These are phyloP conservation scores for Xylaria sp. DNA, from an alignment of 495 filamentous ascomycete species.

Conservation along the genomic window DNA sequence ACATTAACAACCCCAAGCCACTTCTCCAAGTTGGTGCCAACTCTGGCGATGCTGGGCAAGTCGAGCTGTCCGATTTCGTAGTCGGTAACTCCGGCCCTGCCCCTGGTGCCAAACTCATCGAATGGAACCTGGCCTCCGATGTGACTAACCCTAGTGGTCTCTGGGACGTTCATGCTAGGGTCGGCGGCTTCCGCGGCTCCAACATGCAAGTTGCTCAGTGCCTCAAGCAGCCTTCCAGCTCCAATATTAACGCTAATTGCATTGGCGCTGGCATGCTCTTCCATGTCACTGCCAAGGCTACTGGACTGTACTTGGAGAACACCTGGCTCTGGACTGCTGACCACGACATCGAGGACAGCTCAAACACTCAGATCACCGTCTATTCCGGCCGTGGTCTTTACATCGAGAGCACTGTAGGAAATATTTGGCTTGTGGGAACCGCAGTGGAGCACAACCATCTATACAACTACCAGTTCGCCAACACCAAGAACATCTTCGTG, in stretches of 20 bases:
- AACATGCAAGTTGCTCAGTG: conserved; percentile 77
- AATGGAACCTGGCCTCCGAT: conserved; percentile 69
- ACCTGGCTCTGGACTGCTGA: conserved; percentile 94
- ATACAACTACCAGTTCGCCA: conserved; percentile 81
- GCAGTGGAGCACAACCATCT: conserved; percentile 77
- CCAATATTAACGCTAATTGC: conserved; percentile 60
- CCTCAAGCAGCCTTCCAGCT: conserved; percentile 64
- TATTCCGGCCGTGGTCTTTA: conserved; percentile 72
- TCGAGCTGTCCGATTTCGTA: conserved; percentile 82
- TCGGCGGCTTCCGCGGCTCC: conserved; percentile 82
- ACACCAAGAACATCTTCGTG: conserved; percentile 72
- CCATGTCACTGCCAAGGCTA: conserved; percentile 73
- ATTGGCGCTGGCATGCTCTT: conserved; percentile 81
- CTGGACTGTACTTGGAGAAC: conserved; percentile 82
- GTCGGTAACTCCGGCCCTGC: conserved; percentile 73
- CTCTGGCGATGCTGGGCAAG: conserved; percentile 72
- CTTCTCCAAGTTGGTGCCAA: conserved; percentile 77
- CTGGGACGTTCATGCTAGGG: conserved; percentile 90
- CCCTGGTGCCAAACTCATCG: conserved; percentile 74
- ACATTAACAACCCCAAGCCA: conserved; percentile 70
- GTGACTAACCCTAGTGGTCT: conserved; percentile 73
- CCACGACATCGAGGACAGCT: conserved; percentile 80
- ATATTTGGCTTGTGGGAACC: conserved; percentile 71
- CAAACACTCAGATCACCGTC: conserved; percentile 71
- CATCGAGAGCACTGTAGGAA: conserved; percentile 61